phyloP scores from a whole-genome alignment of 768 basidiomycete species.

The Russula compacta region DNA sequence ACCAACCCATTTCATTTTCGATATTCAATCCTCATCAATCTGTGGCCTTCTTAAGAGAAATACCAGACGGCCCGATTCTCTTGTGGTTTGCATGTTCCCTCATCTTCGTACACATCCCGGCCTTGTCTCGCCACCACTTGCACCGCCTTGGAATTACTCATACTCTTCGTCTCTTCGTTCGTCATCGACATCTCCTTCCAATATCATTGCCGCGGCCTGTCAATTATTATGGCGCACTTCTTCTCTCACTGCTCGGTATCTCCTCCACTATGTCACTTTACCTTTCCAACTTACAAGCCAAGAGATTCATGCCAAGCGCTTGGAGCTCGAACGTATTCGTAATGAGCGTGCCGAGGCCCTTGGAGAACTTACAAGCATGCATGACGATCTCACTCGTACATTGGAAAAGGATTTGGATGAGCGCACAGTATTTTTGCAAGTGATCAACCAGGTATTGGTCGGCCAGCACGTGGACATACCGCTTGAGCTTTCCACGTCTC shows the following conservation, averaged over 20 bases:
- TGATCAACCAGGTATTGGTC: constrained; percentile 5
- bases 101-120: constrained; percentile 21
- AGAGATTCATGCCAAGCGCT: constrained; percentile 56
- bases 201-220: constrained; percentile 15
- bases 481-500: not conserved
- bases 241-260: constrained; percentile 13
- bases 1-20: constrained; percentile 7
- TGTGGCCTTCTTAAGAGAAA: constrained; percentile 1
- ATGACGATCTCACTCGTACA: constrained; percentile 35
- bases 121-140: constrained; percentile 13
- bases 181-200: constrained; percentile 14
- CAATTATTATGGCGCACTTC: constrained; percentile 7
- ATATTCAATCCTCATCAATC: constrained; percentile 10
- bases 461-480: constrained; percentile 6
- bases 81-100: constrained; percentile 13
- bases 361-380: constrained; percentile 50
- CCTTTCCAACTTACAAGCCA: constrained; percentile 57
- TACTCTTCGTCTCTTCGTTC: constrained; percentile 13
- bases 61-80: not conserved
- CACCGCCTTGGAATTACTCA: constrained; percentile 2
- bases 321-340: constrained; percentile 50
- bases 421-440: constrained; percentile 7
- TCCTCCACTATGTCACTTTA: constrained; percentile 30
- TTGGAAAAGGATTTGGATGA: constrained; percentile 22
- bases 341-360: constrained; percentile 61